Percentiles rank a stretch among this genome's conserved stretches.
These are phyloP conservation scores for Fusarium setosum DNA, from an alignment of 2,329 filamentous ascomycete species.

Conservation along the genomic window DNA sequence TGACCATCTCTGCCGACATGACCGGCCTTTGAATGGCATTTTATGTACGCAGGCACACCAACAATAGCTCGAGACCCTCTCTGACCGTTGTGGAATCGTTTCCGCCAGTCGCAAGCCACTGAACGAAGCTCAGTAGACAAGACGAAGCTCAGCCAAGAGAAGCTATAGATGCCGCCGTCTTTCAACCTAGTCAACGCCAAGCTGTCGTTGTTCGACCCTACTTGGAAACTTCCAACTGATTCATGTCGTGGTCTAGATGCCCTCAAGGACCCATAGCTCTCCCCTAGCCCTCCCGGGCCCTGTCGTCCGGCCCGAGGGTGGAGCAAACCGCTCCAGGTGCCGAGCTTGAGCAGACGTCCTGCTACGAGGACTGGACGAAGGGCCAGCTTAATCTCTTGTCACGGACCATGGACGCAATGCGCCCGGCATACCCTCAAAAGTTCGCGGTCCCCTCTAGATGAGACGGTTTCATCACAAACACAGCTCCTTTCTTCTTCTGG, in stretches of 20 bases:
- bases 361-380: constrained; percentile 3
- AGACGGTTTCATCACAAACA: constrained; percentile 9
- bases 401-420: not conserved
- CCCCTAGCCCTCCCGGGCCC: constrained; percentile 27
- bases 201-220: constrained; percentile 5
- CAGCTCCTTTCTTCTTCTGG: constrained; percentile 35
- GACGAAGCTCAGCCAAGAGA: constrained; percentile 10
- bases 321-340: constrained; percentile 16
- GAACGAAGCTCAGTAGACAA: not conserved
- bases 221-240: constrained; percentile 12
- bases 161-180: constrained; percentile 8
- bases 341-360: constrained; percentile 15
- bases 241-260: constrained; percentile 29
- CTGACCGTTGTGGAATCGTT: not conserved
- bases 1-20: not conserved
- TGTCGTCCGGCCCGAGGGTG: constrained; percentile 34
- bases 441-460: not conserved
- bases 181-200: constrained; percentile 7
- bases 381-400: constrained; percentile 8
- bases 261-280: constrained; percentile 14
- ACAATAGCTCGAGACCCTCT: not conserved
- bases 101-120: not conserved
- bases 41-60: not conserved
- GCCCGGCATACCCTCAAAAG: not conserved
- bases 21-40: constrained; percentile 1